phyloP scores from a whole-genome alignment of 306 rosid genomes.

The Gastrolobium bilobum region DNA sequence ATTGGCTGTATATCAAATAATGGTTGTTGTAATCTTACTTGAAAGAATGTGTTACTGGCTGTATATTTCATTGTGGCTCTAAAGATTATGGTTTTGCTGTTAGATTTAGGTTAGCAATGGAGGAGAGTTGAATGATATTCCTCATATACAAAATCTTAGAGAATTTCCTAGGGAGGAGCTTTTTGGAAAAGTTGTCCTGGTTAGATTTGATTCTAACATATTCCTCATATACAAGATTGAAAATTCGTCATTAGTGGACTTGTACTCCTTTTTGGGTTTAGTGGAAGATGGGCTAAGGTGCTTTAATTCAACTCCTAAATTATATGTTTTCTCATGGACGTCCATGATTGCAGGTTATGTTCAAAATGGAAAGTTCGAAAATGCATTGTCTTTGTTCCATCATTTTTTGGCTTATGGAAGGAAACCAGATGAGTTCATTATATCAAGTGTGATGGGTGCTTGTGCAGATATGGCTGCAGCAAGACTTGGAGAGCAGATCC shows the following conservation, averaged over 20 bases:
- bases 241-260: constrained; percentile 63
- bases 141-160: no score
- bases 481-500: constrained; percentile 64
- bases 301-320: constrained; percentile 54
- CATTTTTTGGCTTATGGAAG: constrained; percentile 49
- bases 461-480: constrained; percentile 52
- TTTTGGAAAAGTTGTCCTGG: no score
- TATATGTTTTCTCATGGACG: constrained; percentile 64
- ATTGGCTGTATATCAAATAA: no score
- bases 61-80: no score
- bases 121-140: no score
- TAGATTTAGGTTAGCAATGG: no score
- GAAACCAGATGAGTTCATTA: constrained; percentile 61
- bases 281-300: constrained; percentile 59
- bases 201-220: no score
- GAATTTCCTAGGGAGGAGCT: no score
- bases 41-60: no score
- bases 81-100: no score
- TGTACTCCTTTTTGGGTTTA: constrained; percentile 57
- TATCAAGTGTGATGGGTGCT: constrained; percentile 60
- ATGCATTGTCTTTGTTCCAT: constrained; percentile 58
- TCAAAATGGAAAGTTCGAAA: constrained; percentile 57
- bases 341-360: constrained; percentile 64
- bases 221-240: no score
- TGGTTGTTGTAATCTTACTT: no score